These are phyloP conservation scores for Exophiala calicioides DNA, from an alignment of 2,329 filamentous ascomycete species.

Conservation along the genomic window DNA sequence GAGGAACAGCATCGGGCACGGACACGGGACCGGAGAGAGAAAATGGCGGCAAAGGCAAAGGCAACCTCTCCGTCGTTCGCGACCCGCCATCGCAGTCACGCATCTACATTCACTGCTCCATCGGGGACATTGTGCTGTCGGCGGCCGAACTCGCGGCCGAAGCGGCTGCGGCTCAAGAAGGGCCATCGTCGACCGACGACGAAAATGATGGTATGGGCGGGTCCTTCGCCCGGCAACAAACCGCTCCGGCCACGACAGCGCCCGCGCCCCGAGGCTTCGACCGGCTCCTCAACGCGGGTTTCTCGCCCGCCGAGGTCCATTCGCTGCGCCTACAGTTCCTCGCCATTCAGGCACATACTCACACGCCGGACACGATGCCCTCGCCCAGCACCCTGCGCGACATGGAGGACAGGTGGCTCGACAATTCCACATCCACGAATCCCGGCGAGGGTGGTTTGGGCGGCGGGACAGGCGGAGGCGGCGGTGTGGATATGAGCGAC, in stretches of 20 bases:
- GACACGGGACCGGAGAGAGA: constrained; percentile 4
- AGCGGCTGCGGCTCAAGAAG: constrained; percentile 38
- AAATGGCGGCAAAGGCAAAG: constrained; percentile 57
- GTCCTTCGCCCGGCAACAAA: constrained; percentile 2
- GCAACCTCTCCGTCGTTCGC: constrained; percentile 64
- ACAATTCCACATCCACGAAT: constrained; percentile 58
- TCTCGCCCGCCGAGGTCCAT: constrained; percentile 79
- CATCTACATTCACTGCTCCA: constrained; percentile 91
- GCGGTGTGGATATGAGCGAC: constrained; percentile 36
- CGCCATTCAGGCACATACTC: constrained; percentile 76
- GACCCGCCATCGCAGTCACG: constrained; percentile 52
- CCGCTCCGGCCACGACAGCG: constrained; percentile 47
- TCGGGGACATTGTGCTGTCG: constrained; percentile 73
- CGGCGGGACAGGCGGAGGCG: constrained; percentile 39
- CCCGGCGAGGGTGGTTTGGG: constrained; percentile 40
- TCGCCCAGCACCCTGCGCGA: constrained; percentile 71
- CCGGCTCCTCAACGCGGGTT: constrained; percentile 75
- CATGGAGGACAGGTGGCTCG: constrained; percentile 90
- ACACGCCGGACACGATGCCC: constrained; percentile 88
- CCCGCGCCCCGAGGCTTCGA: constrained; percentile 79
- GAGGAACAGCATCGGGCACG: constrained; percentile 18
- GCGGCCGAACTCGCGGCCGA: constrained; percentile 70
- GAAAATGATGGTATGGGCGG: constrained; percentile 1
- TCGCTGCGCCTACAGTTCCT: constrained; percentile 85
- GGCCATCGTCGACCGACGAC: not conserved